Evolutionary conservation across 2,329 filamentous ascomycete species (phyloP), one percentile per base, ranked within the genome.

Genomic region (Cyphellophora europaea): DNA sequence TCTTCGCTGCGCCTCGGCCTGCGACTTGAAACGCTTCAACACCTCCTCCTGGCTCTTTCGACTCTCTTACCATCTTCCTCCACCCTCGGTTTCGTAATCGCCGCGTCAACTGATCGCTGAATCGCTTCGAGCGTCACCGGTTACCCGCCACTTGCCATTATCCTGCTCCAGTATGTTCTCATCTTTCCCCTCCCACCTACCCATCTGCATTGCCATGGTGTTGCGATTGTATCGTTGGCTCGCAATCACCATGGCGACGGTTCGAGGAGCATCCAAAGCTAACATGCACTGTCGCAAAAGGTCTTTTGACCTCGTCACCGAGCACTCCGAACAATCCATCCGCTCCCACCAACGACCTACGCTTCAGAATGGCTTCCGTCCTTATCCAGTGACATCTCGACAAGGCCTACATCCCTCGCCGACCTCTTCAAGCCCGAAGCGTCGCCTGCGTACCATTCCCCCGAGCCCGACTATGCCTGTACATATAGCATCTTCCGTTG

Each of bases 231-330:
- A n/a, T n/a, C n/a, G n/a, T n/a, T n/a, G n/a, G n/a, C 21, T n/a
- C n/a, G 21, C 21, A 8, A n/a, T n/a, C n/a, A n/a, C 21, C n/a
- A 25, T 25, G 21, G 21, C 21, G 21, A 8, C 21, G 8, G n/a
- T n/a, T 25, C 8, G n/a, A 25, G 21, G 5, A 29, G 6, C 27
- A 16, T 11, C 33, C 30, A 37, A 32, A 43, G 37, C 47, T 49
- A 39, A 49, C 42, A 29, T 17, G 23, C 43, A 43, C 34, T 38
- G 43, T 28, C 43, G 47, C 41, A 49, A 49, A 36, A 45, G 47
- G 32, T 46, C 47, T 5, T 47, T 46, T 28, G 44, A 49, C 19
- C 28, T 48, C 32, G 34, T 28, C 35, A 42, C 38, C 36, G 35
- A 44, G 11, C 33, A 30, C 18, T 8, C 12, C 15, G 27, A 19